phyloP scores from a whole-genome alignment of 257 asterid genomes.

The Przewalskia tangutica region DNA sequence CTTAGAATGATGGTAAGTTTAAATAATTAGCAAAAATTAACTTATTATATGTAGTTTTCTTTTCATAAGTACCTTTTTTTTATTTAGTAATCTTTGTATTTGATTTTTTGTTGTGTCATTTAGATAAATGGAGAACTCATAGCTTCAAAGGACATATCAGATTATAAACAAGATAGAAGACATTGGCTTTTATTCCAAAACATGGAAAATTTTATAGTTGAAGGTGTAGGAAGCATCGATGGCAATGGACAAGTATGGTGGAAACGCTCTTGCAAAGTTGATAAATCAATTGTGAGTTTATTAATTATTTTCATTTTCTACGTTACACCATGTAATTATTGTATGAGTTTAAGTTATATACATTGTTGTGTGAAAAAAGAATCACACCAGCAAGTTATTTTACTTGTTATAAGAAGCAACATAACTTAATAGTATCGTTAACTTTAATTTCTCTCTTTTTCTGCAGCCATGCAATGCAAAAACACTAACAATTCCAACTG shows the following conservation, averaged over 20 bases:
- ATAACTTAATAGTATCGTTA: not conserved
- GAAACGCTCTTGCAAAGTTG: constrained; percentile 67
- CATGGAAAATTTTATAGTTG: constrained; percentile 33
- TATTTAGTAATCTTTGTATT: not conserved
- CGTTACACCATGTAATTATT: not conserved
- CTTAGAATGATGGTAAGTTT: constrained; percentile 50
- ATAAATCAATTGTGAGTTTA: constrained; percentile 15
- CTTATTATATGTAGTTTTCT: not conserved
- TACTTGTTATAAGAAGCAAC: not conserved
- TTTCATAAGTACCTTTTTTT: not conserved
- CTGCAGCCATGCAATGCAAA: constrained; percentile 23
- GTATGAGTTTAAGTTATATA: not conserved
- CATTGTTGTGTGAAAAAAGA: no score
- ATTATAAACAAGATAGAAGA: constrained; percentile 37
- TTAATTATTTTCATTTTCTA: not conserved
- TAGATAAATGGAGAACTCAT: constrained; percentile 64
- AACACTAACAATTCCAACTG: constrained; percentile 22
- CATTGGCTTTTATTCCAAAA: constrained; percentile 67
- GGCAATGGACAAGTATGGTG: constrained; percentile 92
- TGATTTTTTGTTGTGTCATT: not conserved
- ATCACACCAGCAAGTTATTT: not conserved
- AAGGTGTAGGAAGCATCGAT: constrained; percentile 69
- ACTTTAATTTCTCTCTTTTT: not conserved
- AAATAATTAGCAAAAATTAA: not conserved
- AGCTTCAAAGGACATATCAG: constrained; percentile 40